Conservation (phyloP, 2,329 filamentous ascomycete genomes). For the Botrytis medusae region DNA sequence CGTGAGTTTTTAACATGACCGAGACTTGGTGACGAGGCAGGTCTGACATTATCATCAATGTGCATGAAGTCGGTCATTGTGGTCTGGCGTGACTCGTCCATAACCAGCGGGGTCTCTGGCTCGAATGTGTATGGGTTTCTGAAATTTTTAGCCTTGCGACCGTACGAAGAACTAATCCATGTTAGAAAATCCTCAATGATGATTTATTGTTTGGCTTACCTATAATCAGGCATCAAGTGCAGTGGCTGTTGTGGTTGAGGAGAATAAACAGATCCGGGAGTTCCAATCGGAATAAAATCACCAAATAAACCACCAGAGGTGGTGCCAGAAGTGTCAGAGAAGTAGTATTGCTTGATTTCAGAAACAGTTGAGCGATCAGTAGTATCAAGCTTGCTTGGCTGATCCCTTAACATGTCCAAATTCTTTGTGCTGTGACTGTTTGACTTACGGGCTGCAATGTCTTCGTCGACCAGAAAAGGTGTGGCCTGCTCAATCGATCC, state of each 20-base stretch:
- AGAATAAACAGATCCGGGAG: conserved; percentile 14
- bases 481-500: neutral
- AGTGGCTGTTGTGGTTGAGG: neutral
- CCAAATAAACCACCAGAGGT: conserved; percentile 6
- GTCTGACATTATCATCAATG: conserved; percentile 19
- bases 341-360: conserved; percentile 13
- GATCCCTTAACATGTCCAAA: neutral
- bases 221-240: neutral
- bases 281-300: conserved; percentile 19
- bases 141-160: conserved; percentile 12
- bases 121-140: conserved; percentile 34
- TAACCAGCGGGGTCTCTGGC: conserved; percentile 30
- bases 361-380: conserved; percentile 13
- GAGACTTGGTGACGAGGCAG: conserved; percentile 24
- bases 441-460: neutral
- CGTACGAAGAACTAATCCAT: neutral
- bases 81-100: conserved; percentile 27
- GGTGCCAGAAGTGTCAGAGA: conserved; percentile 1
- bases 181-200: neutral
- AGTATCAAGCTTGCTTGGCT: neutral
- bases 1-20: conserved; percentile 32
- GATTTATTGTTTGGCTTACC: neutral
- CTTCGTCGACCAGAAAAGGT: neutral
- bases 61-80: conserved; percentile 34
- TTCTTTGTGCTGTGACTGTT: conserved; percentile 2